phyloP scores from a whole-genome alignment of 106 monocot species.

The Posidonia australis region DNA sequence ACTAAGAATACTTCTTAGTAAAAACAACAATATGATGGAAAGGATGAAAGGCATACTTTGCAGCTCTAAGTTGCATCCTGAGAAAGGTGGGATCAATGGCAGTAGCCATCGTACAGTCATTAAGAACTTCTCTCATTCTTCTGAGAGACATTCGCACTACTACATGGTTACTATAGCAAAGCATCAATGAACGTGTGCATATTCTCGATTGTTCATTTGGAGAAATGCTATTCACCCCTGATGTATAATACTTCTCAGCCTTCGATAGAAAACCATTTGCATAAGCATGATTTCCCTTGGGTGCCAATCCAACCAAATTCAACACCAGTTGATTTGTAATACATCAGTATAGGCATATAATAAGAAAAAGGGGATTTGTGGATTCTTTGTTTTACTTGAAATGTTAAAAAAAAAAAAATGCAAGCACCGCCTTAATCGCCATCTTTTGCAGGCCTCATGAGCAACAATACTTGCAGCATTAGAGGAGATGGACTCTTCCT shows the following conservation, averaged over 20 bases:
- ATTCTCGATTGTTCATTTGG: conserved; percentile 33
- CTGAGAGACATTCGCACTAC: conserved; percentile 77
- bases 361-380: neutral
- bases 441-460: conserved; percentile 68
- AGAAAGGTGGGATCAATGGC: conserved; percentile 59
- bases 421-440: conserved; percentile 53
- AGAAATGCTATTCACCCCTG: conserved; percentile 44
- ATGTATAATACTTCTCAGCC: conserved; percentile 81
- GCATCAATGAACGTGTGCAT: conserved; percentile 38
- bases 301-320: neutral
- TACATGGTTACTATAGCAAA: conserved; percentile 92
- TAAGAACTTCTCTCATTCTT: conserved; percentile 69
- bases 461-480: conserved; percentile 22
- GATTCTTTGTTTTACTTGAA: neutral
- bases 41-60: conserved; percentile 50
- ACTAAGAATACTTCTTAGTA: neutral
- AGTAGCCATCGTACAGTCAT: conserved; percentile 55
- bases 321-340: neutral
- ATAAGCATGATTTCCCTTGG: conserved; percentile 89
- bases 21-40: neutral
- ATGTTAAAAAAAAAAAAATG: neutral
- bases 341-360: neutral
- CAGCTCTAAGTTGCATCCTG: conserved; percentile 69
- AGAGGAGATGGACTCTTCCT: conserved; percentile 8
- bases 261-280: conserved; percentile 57